phyloP scores from a whole-genome alignment of 108 stramenopile genomes.

The Asterionellopsis glacialis region DNA sequence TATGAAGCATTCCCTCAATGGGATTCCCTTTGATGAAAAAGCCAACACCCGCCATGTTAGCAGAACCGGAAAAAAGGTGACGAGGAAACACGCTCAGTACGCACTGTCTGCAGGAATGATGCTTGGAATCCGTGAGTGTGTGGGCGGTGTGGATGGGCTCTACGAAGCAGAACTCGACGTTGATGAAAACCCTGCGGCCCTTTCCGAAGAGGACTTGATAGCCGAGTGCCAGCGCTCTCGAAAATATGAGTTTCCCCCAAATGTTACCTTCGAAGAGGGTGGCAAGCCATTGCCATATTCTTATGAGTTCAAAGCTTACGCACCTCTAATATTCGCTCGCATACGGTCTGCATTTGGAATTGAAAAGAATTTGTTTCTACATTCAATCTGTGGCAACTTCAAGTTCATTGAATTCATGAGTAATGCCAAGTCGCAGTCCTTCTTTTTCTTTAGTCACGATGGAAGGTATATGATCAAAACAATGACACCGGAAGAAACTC shows the following conservation, averaged over 20 bases:
- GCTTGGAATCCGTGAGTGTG: conserved; percentile 68
- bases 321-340: conserved; percentile 54
- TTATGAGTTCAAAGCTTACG: conserved; percentile 91
- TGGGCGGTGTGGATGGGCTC: conserved; percentile 31
- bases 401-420: conserved; percentile 87
- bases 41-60: background rate
- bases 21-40: background rate
- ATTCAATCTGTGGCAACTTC: conserved; percentile 80
- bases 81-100: conserved; percentile 69
- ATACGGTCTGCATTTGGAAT: conserved; percentile 61
- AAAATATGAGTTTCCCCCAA: conserved; percentile 37
- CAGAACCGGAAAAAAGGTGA: conserved; percentile 38
- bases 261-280: background rate
- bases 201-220: conserved; percentile 7
- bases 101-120: conserved; percentile 86
- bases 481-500: conserved; percentile 70
- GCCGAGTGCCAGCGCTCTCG: conserved; percentile 28
- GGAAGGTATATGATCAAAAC: conserved; percentile 87
- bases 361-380: conserved; percentile 68
- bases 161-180: conserved; percentile 33
- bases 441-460: conserved; percentile 92
- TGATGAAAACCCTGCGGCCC: too few relatives aligned
- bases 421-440: conserved; percentile 84
- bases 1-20: background rate
- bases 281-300: conserved; percentile 9